Evolutionary conservation across 495 filamentous ascomycete genomes (phyloP).

Genomic region (Aspergillus panamensis): DNA sequence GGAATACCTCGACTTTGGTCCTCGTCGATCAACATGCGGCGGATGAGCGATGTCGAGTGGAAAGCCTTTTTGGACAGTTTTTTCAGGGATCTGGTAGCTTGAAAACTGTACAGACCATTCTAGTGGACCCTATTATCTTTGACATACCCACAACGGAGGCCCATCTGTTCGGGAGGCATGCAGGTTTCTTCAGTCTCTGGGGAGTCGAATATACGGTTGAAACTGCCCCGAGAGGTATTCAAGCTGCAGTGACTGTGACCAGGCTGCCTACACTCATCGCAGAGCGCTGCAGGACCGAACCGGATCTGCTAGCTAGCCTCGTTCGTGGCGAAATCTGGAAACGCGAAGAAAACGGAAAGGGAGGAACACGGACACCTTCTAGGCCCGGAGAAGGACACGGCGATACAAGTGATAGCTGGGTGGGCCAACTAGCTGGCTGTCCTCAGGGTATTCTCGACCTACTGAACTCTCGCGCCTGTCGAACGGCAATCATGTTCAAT

Average conservation of each 20-base stretch:
- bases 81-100: conserved; percentile 15
- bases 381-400: not conserved
- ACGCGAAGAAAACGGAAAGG: conserved; percentile 32
- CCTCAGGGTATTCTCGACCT: conserved; percentile 79
- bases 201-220: conserved; percentile 60
- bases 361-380: not conserved
- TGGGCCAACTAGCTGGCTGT: conserved; percentile 58
- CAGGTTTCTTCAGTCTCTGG: conserved; percentile 61
- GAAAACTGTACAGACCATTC: conserved; percentile 26
- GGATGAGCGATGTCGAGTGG: conserved; percentile 81
- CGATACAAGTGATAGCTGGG: conserved; percentile 42
- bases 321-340: conserved; percentile 74
- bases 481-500: conserved; percentile 97
- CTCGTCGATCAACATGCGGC: conserved; percentile 95
- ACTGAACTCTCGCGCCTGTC: conserved; percentile 84
- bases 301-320: conserved; percentile 63
- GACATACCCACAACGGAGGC: conserved; percentile 57
- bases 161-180: conserved; percentile 51
- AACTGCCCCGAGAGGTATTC: conserved; percentile 8
- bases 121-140: conserved; percentile 57
- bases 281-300: conserved; percentile 71
- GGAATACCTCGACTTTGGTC: conserved; percentile 48
- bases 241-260: conserved; percentile 44
- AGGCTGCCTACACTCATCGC: conserved; percentile 67
- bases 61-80: conserved; percentile 57